Conservation (phyloP, 805 yeast genomes). For the Suhomyces emberorum region DNA sequence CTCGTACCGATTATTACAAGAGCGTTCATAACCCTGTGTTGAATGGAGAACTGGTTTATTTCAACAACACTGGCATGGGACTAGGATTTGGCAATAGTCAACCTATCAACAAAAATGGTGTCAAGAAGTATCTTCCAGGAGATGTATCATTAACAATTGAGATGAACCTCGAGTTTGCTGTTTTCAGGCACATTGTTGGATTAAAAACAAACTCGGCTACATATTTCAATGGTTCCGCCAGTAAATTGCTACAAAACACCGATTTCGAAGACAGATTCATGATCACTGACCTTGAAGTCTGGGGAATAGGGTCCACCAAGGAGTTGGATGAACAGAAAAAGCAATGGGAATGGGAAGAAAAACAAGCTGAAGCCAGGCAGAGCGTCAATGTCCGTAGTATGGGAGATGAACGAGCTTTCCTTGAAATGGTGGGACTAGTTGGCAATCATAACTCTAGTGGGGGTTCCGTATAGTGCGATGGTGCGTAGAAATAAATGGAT, state of each 20-base stretch:
- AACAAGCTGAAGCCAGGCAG: constrained; percentile 77
- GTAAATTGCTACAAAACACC: constrained; percentile 11
- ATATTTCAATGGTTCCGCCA: constrained; percentile 26
- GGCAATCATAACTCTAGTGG: constrained; percentile 46
- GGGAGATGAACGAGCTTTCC: constrained; percentile 79
- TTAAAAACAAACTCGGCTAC: constrained; percentile 18
- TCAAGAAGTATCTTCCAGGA: constrained; percentile 58
- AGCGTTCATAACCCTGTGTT: constrained; percentile 29
- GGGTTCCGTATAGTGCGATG: constrained; percentile 39
- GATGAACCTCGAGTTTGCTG: constrained; percentile 72
- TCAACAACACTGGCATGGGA: constrained; percentile 74
- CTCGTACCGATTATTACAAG: constrained; percentile 54
- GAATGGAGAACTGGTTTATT: constrained; percentile 49
- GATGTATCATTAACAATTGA: constrained; percentile 79
- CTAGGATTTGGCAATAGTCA: constrained; percentile 76
- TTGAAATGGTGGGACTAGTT: constrained; percentile 76
- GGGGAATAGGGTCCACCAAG: constrained; percentile 84
- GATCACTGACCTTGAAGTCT: constrained; percentile 77
- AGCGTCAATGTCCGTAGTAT: constrained; percentile 60
- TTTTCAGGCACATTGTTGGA: constrained; percentile 67
- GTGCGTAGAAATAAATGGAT: background rate
- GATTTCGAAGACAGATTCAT: constrained; percentile 66
- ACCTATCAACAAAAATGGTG: constrained; percentile 49
- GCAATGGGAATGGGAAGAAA: constrained; percentile 89
- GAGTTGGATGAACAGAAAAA: constrained; percentile 74